Percentiles rank a stretch among this genome's conserved stretches.
phyloP scores from a whole-genome alignment of 345 rosid species.

The Dipteronia sinensis region DNA sequence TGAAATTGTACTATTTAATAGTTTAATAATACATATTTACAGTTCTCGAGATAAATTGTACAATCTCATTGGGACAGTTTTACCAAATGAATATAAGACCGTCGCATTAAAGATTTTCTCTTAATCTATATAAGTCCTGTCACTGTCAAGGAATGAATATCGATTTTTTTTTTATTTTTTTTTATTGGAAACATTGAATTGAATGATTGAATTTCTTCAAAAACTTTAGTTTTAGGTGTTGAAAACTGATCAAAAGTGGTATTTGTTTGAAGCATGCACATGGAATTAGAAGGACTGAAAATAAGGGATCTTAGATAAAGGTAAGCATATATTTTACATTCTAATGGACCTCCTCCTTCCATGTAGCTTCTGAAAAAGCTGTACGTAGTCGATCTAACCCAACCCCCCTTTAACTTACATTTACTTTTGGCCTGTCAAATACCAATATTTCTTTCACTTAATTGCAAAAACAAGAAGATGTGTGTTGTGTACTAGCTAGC shows the following conservation, averaged over 20 bases:
- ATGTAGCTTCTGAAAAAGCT: constrained; percentile 3
- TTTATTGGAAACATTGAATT: too few species aligned
- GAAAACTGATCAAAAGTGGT: neutral
- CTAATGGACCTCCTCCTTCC: constrained; percentile 17
- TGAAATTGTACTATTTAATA: too few species aligned
- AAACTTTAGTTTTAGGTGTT: too few species aligned
- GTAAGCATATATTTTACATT: neutral
- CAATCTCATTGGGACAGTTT: too few species aligned
- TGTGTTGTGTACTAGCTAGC: neutral
- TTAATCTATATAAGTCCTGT: too few species aligned
- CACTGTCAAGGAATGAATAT: too few species aligned
- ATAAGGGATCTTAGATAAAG: neutral
- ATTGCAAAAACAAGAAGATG: neutral
- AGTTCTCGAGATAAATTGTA: too few species aligned
- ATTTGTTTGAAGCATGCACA: neutral
- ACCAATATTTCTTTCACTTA: neutral
- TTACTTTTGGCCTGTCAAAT: constrained; percentile 28
- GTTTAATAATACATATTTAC: too few species aligned
- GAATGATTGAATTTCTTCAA: too few species aligned
- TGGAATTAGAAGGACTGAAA: neutral
- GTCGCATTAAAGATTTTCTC: too few species aligned
- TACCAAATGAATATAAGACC: too few species aligned
- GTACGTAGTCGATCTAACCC: neutral
- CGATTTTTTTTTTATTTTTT: too few species aligned
- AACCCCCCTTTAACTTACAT: neutral